Percentiles rank a stretch among this genome's conserved stretches.
Conservation (phyloP, 2,329 filamentous ascomycete species). For the Arthrinium puccinioides region DNA sequence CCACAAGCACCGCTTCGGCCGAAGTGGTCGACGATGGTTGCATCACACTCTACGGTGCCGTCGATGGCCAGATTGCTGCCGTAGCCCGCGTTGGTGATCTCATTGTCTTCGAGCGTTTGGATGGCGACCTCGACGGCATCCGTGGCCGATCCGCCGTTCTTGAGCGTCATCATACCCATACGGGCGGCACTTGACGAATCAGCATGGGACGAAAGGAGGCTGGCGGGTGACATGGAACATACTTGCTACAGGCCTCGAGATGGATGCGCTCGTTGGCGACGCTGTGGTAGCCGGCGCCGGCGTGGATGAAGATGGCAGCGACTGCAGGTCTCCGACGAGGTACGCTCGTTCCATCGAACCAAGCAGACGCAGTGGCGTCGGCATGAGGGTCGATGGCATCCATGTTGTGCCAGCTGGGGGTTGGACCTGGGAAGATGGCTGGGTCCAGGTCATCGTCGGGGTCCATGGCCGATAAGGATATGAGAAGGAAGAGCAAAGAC, state of each 20-base stretch:
- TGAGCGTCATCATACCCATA: constrained; percentile 74
- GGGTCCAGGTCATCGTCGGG: not conserved
- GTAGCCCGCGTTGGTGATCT: constrained; percentile 94
- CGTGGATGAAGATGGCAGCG: constrained; percentile 84
- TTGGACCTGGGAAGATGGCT: not conserved
- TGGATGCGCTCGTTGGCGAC: constrained; percentile 77
- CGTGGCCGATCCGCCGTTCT: constrained; percentile 68
- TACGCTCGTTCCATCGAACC: too few species aligned
- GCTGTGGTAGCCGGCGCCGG: constrained; percentile 91
- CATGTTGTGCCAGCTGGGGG: too few species aligned
- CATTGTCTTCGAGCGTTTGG: constrained; percentile 80
- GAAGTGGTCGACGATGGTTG: constrained; percentile 82
- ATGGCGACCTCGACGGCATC: constrained; percentile 89
- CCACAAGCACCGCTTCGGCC: constrained; percentile 91
- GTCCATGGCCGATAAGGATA: too few species aligned
- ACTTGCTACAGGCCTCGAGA: constrained; percentile 83
- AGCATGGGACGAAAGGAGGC: not conserved
- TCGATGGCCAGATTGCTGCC: constrained; percentile 92
- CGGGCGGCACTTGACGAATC: constrained; percentile 62
- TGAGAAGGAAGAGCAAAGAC: too few species aligned
- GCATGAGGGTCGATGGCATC: too few species aligned
- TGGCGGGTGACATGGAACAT: constrained; percentile 26
- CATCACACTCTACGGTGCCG: constrained; percentile 89
- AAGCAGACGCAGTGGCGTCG: too few species aligned
- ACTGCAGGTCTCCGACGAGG: constrained; percentile 22